Evolutionary conservation across 2,329 filamentous ascomycete species (phyloP).

Genomic region (Amesomyces nigricolor): DNA sequence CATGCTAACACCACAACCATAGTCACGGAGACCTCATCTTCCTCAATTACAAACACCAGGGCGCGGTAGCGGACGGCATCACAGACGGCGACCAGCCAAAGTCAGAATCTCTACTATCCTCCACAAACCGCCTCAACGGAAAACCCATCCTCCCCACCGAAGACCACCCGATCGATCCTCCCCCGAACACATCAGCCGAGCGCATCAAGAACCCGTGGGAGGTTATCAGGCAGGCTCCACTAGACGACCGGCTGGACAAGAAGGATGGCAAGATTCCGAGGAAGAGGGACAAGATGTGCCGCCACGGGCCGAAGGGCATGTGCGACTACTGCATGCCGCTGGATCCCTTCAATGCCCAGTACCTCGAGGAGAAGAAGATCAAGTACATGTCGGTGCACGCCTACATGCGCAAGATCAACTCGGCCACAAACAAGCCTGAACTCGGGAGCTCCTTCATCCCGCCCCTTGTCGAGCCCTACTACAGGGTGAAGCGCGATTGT

Average conservation of each 20-base stretch:
- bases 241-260: slow-evolving; percentile 84
- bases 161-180: slow-evolving; percentile 57
- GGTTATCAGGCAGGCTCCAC: slow-evolving; percentile 74
- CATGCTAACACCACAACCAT: background rate
- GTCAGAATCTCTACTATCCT: slow-evolving; percentile 36
- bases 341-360: slow-evolving; percentile 86
- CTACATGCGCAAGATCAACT: slow-evolving; percentile 89
- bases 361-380: slow-evolving; percentile 93
- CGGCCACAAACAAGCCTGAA: slow-evolving; percentile 93
- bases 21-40: slow-evolving; percentile 92
- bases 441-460: slow-evolving; percentile 93
- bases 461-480: slow-evolving; percentile 87
- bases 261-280: slow-evolving; percentile 84
- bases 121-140: slow-evolving; percentile 69
- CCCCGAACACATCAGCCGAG: slow-evolving; percentile 46
- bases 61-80: slow-evolving; percentile 40
- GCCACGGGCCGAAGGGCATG: slow-evolving; percentile 95
- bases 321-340: slow-evolving; percentile 98
- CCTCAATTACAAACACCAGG: slow-evolving; percentile 66
- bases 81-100: slow-evolving; percentile 34
- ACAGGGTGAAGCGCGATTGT: slow-evolving; percentile 80
- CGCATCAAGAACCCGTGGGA: slow-evolving; percentile 90
- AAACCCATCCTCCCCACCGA: slow-evolving; percentile 66
- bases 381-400: slow-evolving; percentile 97
- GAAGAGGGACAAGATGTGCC: slow-evolving; percentile 81